Evolutionary conservation across 164 flowering plant genomes (phyloP).

Genomic region (Vitis cinerea): DNA sequence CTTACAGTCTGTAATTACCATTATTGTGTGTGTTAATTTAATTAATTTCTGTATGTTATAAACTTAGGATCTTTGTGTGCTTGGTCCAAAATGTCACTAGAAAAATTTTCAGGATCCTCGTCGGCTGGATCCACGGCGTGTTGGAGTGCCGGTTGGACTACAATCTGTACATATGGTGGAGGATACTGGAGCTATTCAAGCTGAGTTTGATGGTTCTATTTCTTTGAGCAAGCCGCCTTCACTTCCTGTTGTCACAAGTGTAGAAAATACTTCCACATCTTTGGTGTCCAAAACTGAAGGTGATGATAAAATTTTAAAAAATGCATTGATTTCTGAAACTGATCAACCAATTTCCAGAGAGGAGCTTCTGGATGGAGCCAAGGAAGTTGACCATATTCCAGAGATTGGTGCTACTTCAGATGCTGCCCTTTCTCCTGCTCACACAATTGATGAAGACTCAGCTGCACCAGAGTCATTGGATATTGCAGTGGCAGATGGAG

Average conservation of each 20-base stretch:
- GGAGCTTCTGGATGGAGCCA: slow-evolving; percentile 29
- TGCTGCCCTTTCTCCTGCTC: slow-evolving; percentile 33
- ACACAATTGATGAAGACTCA: slow-evolving; percentile 34
- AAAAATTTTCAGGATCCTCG: slow-evolving; percentile 82
- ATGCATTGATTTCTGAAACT: slow-evolving; percentile 22
- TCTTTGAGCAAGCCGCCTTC: slow-evolving; percentile 30
- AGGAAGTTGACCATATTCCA: slow-evolving; percentile 24
- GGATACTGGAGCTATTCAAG: slow-evolving; percentile 31
- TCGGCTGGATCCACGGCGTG: slow-evolving; percentile 89
- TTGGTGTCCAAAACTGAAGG: slow-evolving; percentile 22
- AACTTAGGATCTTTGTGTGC: neutral
- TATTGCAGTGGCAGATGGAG: slow-evolving; percentile 23
- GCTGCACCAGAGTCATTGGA: slow-evolving; percentile 24
- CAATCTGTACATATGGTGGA: slow-evolving; percentile 43
- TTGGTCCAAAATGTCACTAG: neutral
- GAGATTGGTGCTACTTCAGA: slow-evolving; percentile 37
- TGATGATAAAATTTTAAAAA: slow-evolving; percentile 36
- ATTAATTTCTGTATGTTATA: neutral
- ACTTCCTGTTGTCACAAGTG: slow-evolving; percentile 20
- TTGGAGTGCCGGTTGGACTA: slow-evolving; percentile 34
- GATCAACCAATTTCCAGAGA: slow-evolving; percentile 33
- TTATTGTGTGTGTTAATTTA: neutral
- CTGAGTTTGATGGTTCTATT: slow-evolving; percentile 40
- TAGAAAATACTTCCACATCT: slow-evolving; percentile 32
- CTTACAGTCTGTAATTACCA: neutral